Conservation (phyloP, 1,139 yeast species). For the Pichia sp. region DNA sequence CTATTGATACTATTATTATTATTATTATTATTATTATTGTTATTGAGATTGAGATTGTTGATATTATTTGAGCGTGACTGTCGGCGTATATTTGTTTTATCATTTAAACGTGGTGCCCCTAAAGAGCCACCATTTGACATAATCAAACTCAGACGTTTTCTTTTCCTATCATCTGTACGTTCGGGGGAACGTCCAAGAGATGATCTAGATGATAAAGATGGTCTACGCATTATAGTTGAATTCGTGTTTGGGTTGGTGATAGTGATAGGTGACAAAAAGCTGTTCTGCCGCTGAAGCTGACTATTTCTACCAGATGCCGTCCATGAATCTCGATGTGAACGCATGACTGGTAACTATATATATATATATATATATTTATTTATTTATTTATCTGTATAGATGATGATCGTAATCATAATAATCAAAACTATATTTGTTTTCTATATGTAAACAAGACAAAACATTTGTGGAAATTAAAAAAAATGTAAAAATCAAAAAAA, state of each 20-base stretch:
- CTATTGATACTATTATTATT: constrained; percentile 1
- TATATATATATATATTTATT: too few relatives aligned
- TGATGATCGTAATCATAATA: too few relatives aligned
- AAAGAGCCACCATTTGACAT: too few relatives aligned
- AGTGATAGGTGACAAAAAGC: constrained; percentile 12
- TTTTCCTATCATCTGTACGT: constrained; percentile 13
- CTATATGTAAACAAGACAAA: too few relatives aligned
- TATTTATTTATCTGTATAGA: too few relatives aligned
- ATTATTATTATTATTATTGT: too few relatives aligned
- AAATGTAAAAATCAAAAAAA: too few relatives aligned
- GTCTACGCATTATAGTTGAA: constrained; percentile 7
- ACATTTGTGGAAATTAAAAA: too few relatives aligned
- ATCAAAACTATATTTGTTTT: too few relatives aligned
- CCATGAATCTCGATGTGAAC: too few relatives aligned
- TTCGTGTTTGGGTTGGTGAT: background rate
- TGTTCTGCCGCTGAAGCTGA: constrained; percentile 10
- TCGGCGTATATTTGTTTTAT: constrained; percentile 16
- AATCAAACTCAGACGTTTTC: constrained; percentile 26
- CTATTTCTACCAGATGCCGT: background rate
- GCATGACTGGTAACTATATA: too few relatives aligned
- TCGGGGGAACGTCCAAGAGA: constrained; percentile 13
- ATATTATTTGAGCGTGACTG: constrained; percentile 13
- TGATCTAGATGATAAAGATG: constrained; percentile 3
- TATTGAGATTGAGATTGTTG: constrained; percentile 10
- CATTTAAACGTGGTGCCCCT: constrained; percentile 19